phyloP scores from a whole-genome alignment of 2,329 filamentous ascomycete species.

The Hysterium pulicare region DNA sequence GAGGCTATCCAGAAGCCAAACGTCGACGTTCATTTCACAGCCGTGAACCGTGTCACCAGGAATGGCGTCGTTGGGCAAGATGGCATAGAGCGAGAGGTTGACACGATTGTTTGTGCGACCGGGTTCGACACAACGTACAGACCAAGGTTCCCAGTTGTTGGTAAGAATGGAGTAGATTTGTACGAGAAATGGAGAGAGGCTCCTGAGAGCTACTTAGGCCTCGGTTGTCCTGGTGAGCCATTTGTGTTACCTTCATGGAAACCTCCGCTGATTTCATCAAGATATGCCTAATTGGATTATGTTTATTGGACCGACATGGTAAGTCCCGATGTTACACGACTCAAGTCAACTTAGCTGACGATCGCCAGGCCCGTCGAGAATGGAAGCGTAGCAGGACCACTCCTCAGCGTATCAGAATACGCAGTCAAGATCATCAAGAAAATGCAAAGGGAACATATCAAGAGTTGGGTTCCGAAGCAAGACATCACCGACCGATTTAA shows the following conservation, averaged over 20 bases:
- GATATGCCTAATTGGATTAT: conserved; percentile 45
- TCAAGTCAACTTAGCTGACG: conserved; percentile 4
- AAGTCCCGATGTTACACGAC: conserved; percentile 31
- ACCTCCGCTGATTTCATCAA: no score
- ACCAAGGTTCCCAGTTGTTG: conserved; percentile 44
- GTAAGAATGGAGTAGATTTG: conserved; percentile 39
- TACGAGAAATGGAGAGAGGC: conserved; percentile 39
- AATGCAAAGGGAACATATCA: conserved; percentile 46
- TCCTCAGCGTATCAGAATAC: conserved; percentile 40
- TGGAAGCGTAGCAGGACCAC: conserved; percentile 43
- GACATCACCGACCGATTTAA: conserved; percentile 44
- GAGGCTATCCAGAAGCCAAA: conserved; percentile 49
- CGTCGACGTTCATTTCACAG: conserved; percentile 50
- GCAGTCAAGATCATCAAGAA: conserved; percentile 43
- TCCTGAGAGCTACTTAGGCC: conserved; percentile 41
- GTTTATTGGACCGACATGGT: conserved; percentile 40
- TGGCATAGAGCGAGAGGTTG: conserved; percentile 39
- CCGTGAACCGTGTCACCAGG: conserved; percentile 44
- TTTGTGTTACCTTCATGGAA: no score
- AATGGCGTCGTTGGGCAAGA: conserved; percentile 45
- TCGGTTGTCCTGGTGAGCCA: conserved; percentile 40
- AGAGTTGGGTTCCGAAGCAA: conserved; percentile 39
- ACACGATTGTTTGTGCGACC: conserved; percentile 46
- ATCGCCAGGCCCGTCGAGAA: conserved; percentile 43
- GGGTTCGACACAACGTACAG: conserved; percentile 45